Evolutionary conservation across 805 yeast species (phyloP).

Genomic region (Ogataea haglerorum): DNA sequence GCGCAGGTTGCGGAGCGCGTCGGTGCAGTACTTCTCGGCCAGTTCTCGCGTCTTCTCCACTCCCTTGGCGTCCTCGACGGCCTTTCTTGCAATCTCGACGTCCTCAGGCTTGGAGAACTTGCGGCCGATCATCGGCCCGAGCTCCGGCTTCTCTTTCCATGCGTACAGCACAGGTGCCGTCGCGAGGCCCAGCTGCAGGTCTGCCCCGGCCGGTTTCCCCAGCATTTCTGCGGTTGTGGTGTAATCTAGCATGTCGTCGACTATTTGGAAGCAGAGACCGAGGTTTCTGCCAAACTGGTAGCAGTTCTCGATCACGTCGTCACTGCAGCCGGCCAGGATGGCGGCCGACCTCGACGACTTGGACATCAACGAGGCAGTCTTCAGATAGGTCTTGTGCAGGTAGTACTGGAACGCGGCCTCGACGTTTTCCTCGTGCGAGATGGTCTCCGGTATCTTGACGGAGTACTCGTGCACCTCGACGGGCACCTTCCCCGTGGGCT

Average conservation of each 20-base stretch:
- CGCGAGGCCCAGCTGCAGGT: constrained; percentile 87
- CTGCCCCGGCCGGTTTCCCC: constrained; percentile 97
- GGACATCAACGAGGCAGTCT: constrained; percentile 92
- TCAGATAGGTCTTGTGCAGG: constrained; percentile 89
- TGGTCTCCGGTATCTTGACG: constrained; percentile 27
- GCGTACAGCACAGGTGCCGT: constrained; percentile 96
- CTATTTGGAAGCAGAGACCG: constrained; percentile 93
- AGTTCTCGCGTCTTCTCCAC: constrained; percentile 69
- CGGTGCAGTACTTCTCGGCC: constrained; percentile 74
- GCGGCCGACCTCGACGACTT: constrained; percentile 93
- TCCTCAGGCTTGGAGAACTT: constrained; percentile 82
- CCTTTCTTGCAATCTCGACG: constrained; percentile 71
- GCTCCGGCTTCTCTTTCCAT: constrained; percentile 82
- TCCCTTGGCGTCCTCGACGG: constrained; percentile 71
- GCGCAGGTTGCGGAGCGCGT: constrained; percentile 70
- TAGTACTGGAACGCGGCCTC: constrained; percentile 93
- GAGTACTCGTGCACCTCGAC: constrained; percentile 57
- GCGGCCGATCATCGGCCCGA: constrained; percentile 80
- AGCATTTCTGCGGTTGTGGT: constrained; percentile 79
- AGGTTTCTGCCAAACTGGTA: constrained; percentile 90
- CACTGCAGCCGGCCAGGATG: constrained; percentile 80
- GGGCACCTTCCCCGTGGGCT: constrained; percentile 61
- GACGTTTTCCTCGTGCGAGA: constrained; percentile 64
- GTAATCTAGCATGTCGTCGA: constrained; percentile 94
- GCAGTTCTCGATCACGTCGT: constrained; percentile 72